Conservation (phyloP, 345 rosid genomes). For the Lumnitzera racemosa region DNA sequence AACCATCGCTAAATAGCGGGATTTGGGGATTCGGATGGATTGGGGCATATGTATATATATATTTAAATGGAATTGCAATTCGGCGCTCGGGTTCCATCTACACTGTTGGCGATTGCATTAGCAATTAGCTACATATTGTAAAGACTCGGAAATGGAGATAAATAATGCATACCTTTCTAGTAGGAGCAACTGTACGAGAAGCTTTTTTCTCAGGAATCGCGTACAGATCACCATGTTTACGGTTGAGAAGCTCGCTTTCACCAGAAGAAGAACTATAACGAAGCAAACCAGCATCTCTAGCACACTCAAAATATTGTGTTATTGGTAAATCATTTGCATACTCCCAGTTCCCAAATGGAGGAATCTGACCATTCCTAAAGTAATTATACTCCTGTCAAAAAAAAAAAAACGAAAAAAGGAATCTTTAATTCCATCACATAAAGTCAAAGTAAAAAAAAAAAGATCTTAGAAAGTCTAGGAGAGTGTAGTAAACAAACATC, state of each 20-base stretch:
- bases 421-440: background rate
- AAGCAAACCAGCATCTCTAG: slow-evolving; percentile 32
- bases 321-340: slow-evolving; percentile 30
- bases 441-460: background rate
- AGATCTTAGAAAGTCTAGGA: background rate
- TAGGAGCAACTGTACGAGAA: slow-evolving; percentile 8
- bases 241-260: slow-evolving; percentile 11
- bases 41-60: too few relatives aligned
- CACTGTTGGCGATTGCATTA: too few relatives aligned
- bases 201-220: slow-evolving; percentile 12
- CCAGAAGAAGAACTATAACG: slow-evolving; percentile 17
- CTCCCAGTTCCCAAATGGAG: slow-evolving; percentile 14
- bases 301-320: slow-evolving; percentile 33
- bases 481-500: background rate
- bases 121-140: too few relatives aligned
- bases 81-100: too few relatives aligned
- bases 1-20: too few relatives aligned
- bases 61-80: too few relatives aligned
- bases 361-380: slow-evolving; percentile 10
- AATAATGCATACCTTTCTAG: slow-evolving; percentile 4
- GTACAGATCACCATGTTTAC: slow-evolving; percentile 8
- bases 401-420: background rate
- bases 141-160: too few relatives aligned
- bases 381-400: slow-evolving; percentile 15
- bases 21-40: too few relatives aligned